Percentiles rank a stretch among this genome's conserved stretches.
These are phyloP conservation scores for Plasmodium vivax DNA, from an alignment of 169 alveolate genomes.

Conservation along the genomic window DNA sequence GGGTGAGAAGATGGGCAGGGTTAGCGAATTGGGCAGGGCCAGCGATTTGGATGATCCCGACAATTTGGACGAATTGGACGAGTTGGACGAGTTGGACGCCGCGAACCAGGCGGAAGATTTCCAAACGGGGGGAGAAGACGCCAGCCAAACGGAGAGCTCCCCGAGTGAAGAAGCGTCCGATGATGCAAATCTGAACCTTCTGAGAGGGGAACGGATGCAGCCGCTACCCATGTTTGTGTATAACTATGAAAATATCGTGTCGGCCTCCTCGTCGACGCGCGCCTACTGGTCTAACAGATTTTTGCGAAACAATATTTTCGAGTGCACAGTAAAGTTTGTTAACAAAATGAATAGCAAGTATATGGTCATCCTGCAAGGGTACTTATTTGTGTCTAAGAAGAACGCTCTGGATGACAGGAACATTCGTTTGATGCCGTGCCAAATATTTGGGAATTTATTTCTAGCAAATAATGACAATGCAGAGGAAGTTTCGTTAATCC, in stretches of 20 bases:
- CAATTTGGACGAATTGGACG: not conserved
- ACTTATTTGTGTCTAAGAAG: constrained; percentile 39
- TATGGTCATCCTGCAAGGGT: constrained; percentile 74
- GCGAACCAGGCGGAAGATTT: not conserved
- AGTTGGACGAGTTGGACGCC: not conserved
- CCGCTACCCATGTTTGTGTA: constrained; percentile 74
- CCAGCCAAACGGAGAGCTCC: not conserved
- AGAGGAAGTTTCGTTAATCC: constrained; percentile 30
- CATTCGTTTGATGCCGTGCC: constrained; percentile 62
- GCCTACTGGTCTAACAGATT: constrained; percentile 64
- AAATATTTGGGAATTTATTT: constrained; percentile 71
- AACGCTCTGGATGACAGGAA: constrained; percentile 36
- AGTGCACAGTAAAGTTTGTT: constrained; percentile 63
- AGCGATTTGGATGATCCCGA: not conserved
- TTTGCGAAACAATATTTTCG: constrained; percentile 36
- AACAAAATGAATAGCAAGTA: constrained; percentile 72
- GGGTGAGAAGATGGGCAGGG: not conserved
- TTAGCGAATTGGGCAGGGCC: not conserved
- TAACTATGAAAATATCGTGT: constrained; percentile 41
- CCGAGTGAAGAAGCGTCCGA: not conserved
- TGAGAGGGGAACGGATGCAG: constrained; percentile 65
- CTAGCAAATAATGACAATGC: constrained; percentile 52
- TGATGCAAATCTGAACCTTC: constrained; percentile 14
- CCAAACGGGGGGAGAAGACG: not conserved
- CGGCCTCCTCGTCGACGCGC: constrained; percentile 50